Conservation (phyloP, 805 yeast genomes). For the Candida alai region DNA sequence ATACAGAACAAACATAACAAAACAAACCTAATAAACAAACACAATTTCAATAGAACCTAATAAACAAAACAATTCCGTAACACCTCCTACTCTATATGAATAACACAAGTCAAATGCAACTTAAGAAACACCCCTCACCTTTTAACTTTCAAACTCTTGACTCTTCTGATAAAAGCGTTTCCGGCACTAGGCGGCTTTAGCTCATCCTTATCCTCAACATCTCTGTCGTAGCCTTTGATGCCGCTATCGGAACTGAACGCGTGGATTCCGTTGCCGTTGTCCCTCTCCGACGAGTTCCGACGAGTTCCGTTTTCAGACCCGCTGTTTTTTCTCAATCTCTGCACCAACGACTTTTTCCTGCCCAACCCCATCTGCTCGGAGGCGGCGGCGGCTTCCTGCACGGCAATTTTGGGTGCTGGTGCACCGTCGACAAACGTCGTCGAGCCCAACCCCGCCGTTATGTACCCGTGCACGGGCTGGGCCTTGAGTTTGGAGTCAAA, state of each 20-base stretch:
- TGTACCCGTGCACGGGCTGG: slow-evolving; percentile 76
- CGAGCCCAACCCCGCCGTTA: slow-evolving; percentile 86
- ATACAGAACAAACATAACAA: too few relatives aligned
- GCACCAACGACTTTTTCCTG: slow-evolving; percentile 81
- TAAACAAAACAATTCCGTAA: too few relatives aligned
- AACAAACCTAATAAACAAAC: too few relatives aligned
- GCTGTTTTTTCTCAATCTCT: slow-evolving; percentile 50
- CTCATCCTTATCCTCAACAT: slow-evolving; percentile 9
- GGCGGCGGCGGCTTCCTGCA: slow-evolving; percentile 23
- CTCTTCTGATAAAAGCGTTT: slow-evolving; percentile 72
- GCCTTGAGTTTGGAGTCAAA: slow-evolving; percentile 71
- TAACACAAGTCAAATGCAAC: not conserved
- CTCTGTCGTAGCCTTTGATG: slow-evolving; percentile 15
- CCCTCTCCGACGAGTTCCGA: slow-evolving; percentile 27
- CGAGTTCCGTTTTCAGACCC: slow-evolving; percentile 27
- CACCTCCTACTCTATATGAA: too few relatives aligned
- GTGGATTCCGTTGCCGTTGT: slow-evolving; percentile 8
- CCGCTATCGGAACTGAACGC: slow-evolving; percentile 9
- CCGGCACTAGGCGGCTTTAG: slow-evolving; percentile 24
- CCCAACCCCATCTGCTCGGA: slow-evolving; percentile 44
- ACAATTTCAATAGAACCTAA: too few relatives aligned
- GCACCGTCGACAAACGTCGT: slow-evolving; percentile 95
- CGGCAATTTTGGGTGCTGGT: slow-evolving; percentile 63
- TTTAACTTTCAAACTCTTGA: slow-evolving; percentile 79
- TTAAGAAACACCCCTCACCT: slow-evolving; percentile 19